Percentiles rank a stretch among this genome's conserved stretches.
Evolutionary conservation across 2,329 filamentous ascomycete species (phyloP).

Genomic region (Arachnomyces sp.): DNA sequence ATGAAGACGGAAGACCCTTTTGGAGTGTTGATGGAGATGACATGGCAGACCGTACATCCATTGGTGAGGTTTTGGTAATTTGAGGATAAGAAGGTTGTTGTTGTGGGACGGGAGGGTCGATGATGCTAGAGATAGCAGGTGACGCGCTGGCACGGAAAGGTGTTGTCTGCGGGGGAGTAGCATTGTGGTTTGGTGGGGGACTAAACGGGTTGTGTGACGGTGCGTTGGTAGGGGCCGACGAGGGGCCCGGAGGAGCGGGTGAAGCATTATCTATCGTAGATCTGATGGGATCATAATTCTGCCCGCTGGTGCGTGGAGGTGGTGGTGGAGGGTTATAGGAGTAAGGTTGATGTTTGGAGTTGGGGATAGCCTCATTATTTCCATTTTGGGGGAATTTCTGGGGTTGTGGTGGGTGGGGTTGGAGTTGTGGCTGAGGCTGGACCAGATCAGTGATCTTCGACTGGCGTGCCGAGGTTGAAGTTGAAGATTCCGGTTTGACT

Average conservation of each 20-base stretch:
- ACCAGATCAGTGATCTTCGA: slow-evolving; percentile 35
- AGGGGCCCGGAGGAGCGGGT: slow-evolving; percentile 39
- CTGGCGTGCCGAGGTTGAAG: slow-evolving; percentile 23
- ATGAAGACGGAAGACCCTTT: not conserved
- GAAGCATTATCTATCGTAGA: slow-evolving; percentile 49
- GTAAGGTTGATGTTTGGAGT: slow-evolving; percentile 46
- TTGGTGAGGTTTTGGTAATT: slow-evolving; percentile 11
- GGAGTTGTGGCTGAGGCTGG: slow-evolving; percentile 6
- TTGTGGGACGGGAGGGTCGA: slow-evolving; percentile 54
- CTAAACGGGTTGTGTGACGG: slow-evolving; percentile 42
- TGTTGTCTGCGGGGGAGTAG: slow-evolving; percentile 43
- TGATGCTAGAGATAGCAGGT: slow-evolving; percentile 82
- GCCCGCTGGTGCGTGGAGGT: slow-evolving; percentile 57
- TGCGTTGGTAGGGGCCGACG: slow-evolving; percentile 59
- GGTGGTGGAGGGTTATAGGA: slow-evolving; percentile 42
- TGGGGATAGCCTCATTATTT: slow-evolving; percentile 34
- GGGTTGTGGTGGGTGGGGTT: slow-evolving; percentile 7
- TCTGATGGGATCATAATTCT: slow-evolving; percentile 83
- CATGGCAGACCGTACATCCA: slow-evolving; percentile 7
- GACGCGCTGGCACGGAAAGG: slow-evolving; percentile 70
- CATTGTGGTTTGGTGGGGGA: slow-evolving; percentile 36
- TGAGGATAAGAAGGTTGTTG: no score
- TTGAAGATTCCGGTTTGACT: slow-evolving; percentile 9
- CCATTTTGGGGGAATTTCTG: slow-evolving; percentile 21
- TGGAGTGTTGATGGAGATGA: slow-evolving; percentile 5